A percentile compares a stretch with the other conserved stretches of the same genome.
These are phyloP conservation scores for Mimosa pudica DNA, from an alignment of 306 rosid species.

Conservation along the genomic window DNA sequence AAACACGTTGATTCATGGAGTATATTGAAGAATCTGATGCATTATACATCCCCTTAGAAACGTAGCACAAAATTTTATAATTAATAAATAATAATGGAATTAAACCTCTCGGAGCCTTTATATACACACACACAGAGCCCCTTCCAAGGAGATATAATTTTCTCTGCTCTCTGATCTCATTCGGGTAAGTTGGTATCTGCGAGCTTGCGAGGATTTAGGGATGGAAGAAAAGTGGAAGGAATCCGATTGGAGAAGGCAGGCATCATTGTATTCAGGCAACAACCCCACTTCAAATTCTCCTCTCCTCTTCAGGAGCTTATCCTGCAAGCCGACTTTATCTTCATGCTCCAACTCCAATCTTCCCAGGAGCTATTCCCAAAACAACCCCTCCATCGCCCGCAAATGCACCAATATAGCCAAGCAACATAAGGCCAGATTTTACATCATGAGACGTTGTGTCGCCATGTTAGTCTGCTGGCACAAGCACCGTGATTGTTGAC, in stretches of 20 bases:
- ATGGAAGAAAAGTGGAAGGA: slow-evolving; percentile 86
- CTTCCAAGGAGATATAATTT: slow-evolving; percentile 12
- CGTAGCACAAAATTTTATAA: slow-evolving; percentile 26
- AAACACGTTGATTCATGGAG: background rate
- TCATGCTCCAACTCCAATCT: slow-evolving; percentile 59
- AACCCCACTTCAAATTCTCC: slow-evolving; percentile 73
- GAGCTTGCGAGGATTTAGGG: background rate
- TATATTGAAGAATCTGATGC: background rate
- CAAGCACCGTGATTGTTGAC: slow-evolving; percentile 82
- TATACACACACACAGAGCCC: slow-evolving; percentile 14
- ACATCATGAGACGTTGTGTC: slow-evolving; percentile 90
- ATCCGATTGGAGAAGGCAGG: slow-evolving; percentile 37
- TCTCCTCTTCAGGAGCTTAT: slow-evolving; percentile 63
- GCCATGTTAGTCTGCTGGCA: slow-evolving; percentile 99
- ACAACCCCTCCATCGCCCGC: slow-evolving; percentile 63
- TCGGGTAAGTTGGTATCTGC: background rate
- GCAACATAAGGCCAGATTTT: slow-evolving; percentile 95
- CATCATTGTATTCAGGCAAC: slow-evolving; percentile 12
- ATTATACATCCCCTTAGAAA: slow-evolving; percentile 18
- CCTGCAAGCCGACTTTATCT: slow-evolving; percentile 48
- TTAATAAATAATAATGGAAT: slow-evolving; percentile 32
- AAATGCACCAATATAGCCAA: slow-evolving; percentile 85
- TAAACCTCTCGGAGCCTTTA: slow-evolving; percentile 26
- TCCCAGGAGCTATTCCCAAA: slow-evolving; percentile 70
- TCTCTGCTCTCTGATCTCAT: slow-evolving; percentile 18